These are phyloP conservation scores for Hymenochaete sp. DNA, from an alignment of 1,284 basidiomycete species.

Conservation along the genomic window DNA sequence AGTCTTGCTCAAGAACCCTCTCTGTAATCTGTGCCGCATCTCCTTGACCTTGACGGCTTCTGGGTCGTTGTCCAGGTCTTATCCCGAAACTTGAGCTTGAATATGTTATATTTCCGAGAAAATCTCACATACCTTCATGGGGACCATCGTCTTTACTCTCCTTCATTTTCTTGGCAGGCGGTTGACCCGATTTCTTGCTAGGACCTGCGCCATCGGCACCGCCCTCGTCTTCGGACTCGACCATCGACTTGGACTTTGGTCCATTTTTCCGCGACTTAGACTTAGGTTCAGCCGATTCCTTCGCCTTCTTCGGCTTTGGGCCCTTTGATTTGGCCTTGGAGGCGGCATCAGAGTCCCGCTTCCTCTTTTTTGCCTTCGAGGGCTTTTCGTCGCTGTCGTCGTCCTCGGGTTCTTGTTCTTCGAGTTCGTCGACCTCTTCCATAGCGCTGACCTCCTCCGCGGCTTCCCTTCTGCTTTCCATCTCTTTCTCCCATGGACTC, in stretches of 20 bases:
- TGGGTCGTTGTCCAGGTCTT: slow-evolving; percentile 48
- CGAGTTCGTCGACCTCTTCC: slow-evolving; percentile 62
- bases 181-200: slow-evolving; percentile 49
- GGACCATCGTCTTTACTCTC: slow-evolving; percentile 5
- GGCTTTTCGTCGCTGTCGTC: slow-evolving; percentile 37
- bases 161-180: slow-evolving; percentile 59
- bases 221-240: slow-evolving; percentile 69
- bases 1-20: slow-evolving; percentile 68
- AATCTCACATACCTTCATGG: not conserved
- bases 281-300: slow-evolving; percentile 34
- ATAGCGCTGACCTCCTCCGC: slow-evolving; percentile 50
- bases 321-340: slow-evolving; percentile 42
- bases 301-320: slow-evolving; percentile 58
- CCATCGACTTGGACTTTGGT: slow-evolving; percentile 51
- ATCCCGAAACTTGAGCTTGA: slow-evolving; percentile 23
- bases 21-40: slow-evolving; percentile 88
- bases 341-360: slow-evolving; percentile 39
- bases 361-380: slow-evolving; percentile 38
- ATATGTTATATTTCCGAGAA: not conserved
- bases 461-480: slow-evolving; percentile 36
- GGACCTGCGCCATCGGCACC: slow-evolving; percentile 40
- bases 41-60: slow-evolving; percentile 73
- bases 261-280: slow-evolving; percentile 50
- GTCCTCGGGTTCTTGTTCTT: slow-evolving; percentile 45
- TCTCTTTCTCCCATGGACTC: slow-evolving; percentile 60